phyloP scores from a whole-genome alignment of 2,329 filamentous ascomycete genomes.

The Neophaeococcomyces aloes region DNA sequence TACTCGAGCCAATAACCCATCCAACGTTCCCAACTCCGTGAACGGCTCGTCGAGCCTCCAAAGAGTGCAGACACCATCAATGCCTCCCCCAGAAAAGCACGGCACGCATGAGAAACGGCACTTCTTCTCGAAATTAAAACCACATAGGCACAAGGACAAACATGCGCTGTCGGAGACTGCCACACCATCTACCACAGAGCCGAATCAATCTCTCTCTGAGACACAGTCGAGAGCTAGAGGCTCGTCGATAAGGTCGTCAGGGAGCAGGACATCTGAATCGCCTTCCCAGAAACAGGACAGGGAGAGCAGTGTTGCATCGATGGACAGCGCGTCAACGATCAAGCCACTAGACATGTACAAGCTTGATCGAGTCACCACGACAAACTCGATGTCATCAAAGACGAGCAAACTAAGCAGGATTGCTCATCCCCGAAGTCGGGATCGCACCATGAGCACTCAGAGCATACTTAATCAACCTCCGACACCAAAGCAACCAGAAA shows the following conservation, averaged over 20 bases:
- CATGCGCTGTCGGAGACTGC: slow-evolving; percentile 17
- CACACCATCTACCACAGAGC: slow-evolving; percentile 39
- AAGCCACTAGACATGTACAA: slow-evolving; percentile 21
- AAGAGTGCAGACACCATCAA: background rate
- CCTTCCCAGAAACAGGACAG: slow-evolving; percentile 20
- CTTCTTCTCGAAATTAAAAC: slow-evolving; percentile 4
- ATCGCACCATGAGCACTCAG: slow-evolving; percentile 29
- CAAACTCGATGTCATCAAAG: slow-evolving; percentile 9
- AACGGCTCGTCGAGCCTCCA: slow-evolving; percentile 8
- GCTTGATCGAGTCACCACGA: slow-evolving; percentile 19
- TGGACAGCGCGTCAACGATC: slow-evolving; percentile 24
- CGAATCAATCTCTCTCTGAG: slow-evolving; percentile 45
- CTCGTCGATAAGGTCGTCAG: slow-evolving; percentile 27
- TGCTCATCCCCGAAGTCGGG: slow-evolving; percentile 13
- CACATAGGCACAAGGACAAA: slow-evolving; percentile 18
- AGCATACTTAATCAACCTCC: slow-evolving; percentile 28
- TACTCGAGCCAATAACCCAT: background rate
- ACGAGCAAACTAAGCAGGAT: slow-evolving; percentile 16
- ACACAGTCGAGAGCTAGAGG: slow-evolving; percentile 37
- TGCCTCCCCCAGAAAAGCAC: background rate
- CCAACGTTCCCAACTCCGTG: slow-evolving; percentile 13
- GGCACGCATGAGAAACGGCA: background rate
- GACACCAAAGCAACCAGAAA: slow-evolving; percentile 24
- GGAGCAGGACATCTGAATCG: background rate
- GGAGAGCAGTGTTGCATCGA: slow-evolving; percentile 25